Evolutionary conservation across 345 rosid genomes (phyloP), one percentile per base, ranked within the genome.

Genomic region (Murraya koenigii): DNA sequence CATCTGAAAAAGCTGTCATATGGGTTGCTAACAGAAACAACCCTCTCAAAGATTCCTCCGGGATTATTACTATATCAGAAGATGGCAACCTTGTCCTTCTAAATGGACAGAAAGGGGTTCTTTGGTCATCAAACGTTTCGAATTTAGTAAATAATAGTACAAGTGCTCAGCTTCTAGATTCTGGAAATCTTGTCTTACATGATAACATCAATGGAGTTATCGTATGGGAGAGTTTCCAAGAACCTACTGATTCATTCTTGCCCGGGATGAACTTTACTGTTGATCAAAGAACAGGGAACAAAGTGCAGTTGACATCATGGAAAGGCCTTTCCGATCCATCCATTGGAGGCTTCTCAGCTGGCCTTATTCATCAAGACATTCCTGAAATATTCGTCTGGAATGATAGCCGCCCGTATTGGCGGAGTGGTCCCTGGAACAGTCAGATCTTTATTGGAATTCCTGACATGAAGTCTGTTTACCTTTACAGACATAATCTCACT

Each of bases 171-270:
- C 84, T 89, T 70, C 65, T 66, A 25, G 88, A 80, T 69, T 61
- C 81, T 8, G 93, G 91, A 66, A 85, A 88, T 36, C 84, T 88
- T 10, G 74, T 85, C 15, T 56, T 86, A 77, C 38, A 23, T 28
- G 75, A 76, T 20, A 47, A 22, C 36, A 28, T 15, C 17, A 76
- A 36, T 14, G 80, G 83, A 39, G 71, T 11, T 4, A 82, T 1
- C 47, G 6, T 84, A 0, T 91, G 97, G 97, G 87, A 90, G 78
- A 93, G 96, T 78, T 91, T 89, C 49, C 78, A 79, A 69, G 70
- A 52, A 88, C 87, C 90, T 35, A 75, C 78, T 0, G 79, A 87
- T 70, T 60, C 84, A 19, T 73, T 82, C 72, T 15, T 83, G 74
- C 76, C 82, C 8, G 38, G 70, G 23, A 88, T 90, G 98, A 82